Evolutionary conservation across 2,329 filamentous ascomycete genomes (phyloP), one percentile per base, ranked within the genome.

Genomic region (Cladosporium sp.): DNA sequence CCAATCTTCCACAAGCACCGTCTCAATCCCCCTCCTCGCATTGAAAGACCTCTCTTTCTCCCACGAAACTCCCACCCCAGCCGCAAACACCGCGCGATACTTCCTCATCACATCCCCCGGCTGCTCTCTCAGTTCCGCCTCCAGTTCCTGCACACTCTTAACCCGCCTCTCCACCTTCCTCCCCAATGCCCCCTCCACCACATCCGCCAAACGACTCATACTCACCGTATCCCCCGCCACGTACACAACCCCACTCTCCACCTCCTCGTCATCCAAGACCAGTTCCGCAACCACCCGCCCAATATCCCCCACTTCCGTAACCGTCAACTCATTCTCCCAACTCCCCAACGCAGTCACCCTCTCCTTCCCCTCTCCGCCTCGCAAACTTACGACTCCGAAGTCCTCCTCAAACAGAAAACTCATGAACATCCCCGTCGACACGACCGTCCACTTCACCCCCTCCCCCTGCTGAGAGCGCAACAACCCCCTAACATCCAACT

Each of bases 391-490:
- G 4, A 86, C 74, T 0, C 83, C 84, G 67, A 86, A 88, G 2
- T 65, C 75, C 1, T 69, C 61, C 52, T 82, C 73, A 59, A 89
- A 88, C 15, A 89, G 60, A 59, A 88, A 89, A 56, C 79, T 84
- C 69, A 80, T 85, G 59, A 88, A 89, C 54, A 89, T 71, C 0
- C 85, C 85, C 11, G 82, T 85, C n/a, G 79, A 83, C 1, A 88
- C 72, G 51, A 88, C 77, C 3, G 77, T 72, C 85, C 85, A 89
- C 0, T 55, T 30, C 4, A 51, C 57, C n/a, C 19, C 18, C 18
- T 15, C 15, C n/a, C n/a, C n/a, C n/a, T n/a, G n/a, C 29, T 50
- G 47, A 0, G 56, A 64, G 1, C 80, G 66, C 6, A 87, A 67
- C 17, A 79, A 48, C 17, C 68, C 65, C 11, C 83, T 66, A 20